Evolutionary conservation across 768 basidiomycete species (phyloP).

Genomic region (Mycena pura): DNA sequence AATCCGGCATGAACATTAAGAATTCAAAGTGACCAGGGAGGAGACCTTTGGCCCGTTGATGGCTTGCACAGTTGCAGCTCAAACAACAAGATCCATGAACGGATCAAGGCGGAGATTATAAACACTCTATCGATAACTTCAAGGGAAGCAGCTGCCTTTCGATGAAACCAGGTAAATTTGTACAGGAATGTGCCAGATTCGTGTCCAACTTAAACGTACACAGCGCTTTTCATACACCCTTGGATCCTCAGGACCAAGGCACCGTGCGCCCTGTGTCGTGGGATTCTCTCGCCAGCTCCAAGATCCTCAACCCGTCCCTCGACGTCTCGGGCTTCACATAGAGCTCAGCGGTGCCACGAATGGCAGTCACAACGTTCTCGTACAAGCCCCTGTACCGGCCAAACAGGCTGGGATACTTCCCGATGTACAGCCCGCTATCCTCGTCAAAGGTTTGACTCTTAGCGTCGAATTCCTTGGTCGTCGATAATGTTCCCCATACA

Average conservation of each 20-base stretch:
- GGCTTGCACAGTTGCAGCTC: too few species aligned
- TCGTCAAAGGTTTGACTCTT: slow-evolving; percentile 7
- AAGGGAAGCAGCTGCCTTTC: too few species aligned
- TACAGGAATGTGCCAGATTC: too few species aligned
- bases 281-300: slow-evolving; percentile 11
- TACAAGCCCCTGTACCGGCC: slow-evolving; percentile 11
- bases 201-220: too few species aligned
- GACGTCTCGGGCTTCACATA: slow-evolving; percentile 14
- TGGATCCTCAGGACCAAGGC: slow-evolving; percentile 13
- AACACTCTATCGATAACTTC: too few species aligned
- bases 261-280: slow-evolving; percentile 5
- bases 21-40: too few species aligned
- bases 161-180: too few species aligned
- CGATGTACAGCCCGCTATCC: slow-evolving; percentile 11
- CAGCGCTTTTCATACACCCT: too few species aligned
- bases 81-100: too few species aligned
- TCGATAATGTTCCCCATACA: slow-evolving; percentile 7
- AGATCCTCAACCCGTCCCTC: slow-evolving; percentile 13
- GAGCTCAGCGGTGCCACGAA: slow-evolving; percentile 9
- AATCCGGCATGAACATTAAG: too few species aligned
- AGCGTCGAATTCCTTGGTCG: slow-evolving; percentile 1
- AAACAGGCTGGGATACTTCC: slow-evolving; percentile 11
- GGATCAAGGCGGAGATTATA: too few species aligned
- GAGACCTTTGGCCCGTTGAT: too few species aligned
- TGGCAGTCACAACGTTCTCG: slow-evolving; percentile 14